Evolutionary conservation across 768 basidiomycete genomes (phyloP), one percentile per base, ranked within the genome.

Genomic region (Podaxis sp.): DNA sequence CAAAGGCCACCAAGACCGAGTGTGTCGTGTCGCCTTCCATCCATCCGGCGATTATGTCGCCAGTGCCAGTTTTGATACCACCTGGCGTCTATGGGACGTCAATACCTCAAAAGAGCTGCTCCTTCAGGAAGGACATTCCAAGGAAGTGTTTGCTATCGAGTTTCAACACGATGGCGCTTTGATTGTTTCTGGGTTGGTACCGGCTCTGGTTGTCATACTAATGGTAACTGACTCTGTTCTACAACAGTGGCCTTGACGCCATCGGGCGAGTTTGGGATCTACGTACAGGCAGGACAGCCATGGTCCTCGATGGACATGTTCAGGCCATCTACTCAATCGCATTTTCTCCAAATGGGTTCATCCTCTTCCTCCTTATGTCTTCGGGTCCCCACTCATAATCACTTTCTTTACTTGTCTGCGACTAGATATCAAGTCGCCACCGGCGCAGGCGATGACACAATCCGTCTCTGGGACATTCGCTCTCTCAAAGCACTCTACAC

Each of bases 401-500:
- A 50, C 53, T 52, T 54, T 52, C 63, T 65, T 52, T 55, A 44
- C 41, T 54, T 52, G 55, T 66, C 48, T 33, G 33, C 33, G 8
- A 33, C 33, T 70, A 98, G 96, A 65, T 96, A 97, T 71, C 96
- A 99, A 82, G 89, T 99, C 54, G 97, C 96, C 33, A 97, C 97
- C 0, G 97, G 96, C 40, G 89, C 95, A 3, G 95, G 93, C 50
- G 97, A 99, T 75, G 97, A 99, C 72, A 97, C 97, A 0, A 91
- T 99, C 70, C 90, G 96, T 53, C 93, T 99, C 81, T 99, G 97
- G 97, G 97, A 99, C 77, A 87, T 99, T 79, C 89, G 97, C 41
- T 90, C 92, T 15, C 82, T 97, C 36, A 94, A 90, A 67, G 88
- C 94, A n/a, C 77, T 95, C 11, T 95, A 97, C 75, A 98, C 94